Conservation (phyloP, 148 eudicot species). For the Vaccinium corymbosum region DNA sequence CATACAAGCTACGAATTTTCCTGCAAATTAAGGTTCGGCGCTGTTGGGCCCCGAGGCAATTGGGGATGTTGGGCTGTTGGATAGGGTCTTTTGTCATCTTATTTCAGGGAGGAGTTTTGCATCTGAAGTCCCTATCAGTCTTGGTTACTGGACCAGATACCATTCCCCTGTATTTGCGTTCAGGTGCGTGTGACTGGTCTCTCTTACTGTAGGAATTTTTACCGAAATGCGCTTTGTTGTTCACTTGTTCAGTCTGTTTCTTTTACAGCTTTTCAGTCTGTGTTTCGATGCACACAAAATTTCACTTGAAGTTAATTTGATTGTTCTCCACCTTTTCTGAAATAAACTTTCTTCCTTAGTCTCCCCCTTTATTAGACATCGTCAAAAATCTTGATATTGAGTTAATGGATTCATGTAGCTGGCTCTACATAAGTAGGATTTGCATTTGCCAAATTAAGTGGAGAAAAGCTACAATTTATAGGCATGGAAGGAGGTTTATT, state of each 20-base stretch:
- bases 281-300: not conserved
- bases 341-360: not conserved
- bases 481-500: not conserved
- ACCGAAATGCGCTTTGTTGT: not conserved
- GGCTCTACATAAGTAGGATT: not conserved
- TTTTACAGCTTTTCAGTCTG: not conserved
- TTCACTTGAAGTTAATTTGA: not conserved
- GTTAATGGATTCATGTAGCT: not conserved
- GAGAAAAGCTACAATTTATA: not conserved
- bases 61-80: conserved; percentile 9
- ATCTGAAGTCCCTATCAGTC: not conserved
- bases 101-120: not conserved
- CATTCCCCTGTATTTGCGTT: not conserved
- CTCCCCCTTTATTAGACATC: not conserved
- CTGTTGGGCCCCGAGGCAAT: not conserved
- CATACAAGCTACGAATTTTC: not conserved
- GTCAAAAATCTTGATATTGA: not conserved
- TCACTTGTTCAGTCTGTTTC: not conserved
- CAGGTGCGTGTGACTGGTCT: not conserved
- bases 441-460: not conserved
- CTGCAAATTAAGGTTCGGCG: not conserved
- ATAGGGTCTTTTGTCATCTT: not conserved
- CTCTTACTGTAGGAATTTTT: not conserved
- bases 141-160: not conserved
- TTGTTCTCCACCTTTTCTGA: not conserved